A percentile compares a stretch with the other conserved stretches of the same genome.
Conservation (phyloP, 2,329 filamentous ascomycete species). For the Hymenoscyphus repandus region DNA sequence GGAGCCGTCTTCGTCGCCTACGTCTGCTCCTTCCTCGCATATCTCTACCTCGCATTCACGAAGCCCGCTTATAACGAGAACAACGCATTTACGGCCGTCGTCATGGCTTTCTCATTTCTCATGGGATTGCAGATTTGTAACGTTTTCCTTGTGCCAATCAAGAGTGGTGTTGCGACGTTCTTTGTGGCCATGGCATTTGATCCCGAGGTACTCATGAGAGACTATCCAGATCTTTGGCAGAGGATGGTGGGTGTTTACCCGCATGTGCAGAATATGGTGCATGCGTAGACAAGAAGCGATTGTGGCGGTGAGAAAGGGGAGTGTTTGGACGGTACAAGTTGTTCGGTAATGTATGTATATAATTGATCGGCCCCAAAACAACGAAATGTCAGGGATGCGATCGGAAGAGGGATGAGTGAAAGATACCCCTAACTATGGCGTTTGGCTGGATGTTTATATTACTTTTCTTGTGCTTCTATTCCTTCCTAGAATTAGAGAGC, state of each 20-base stretch:
- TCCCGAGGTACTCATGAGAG: slow-evolving; percentile 67
- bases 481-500: neutral
- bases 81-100: slow-evolving; percentile 66
- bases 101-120: slow-evolving; percentile 81
- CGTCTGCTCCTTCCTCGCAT: slow-evolving; percentile 73
- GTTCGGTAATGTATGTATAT: neutral
- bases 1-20: slow-evolving; percentile 81
- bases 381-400: neutral
- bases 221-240: slow-evolving; percentile 77
- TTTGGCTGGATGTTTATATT: neutral
- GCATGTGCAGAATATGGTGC: slow-evolving; percentile 64
- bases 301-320: neutral
- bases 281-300: slow-evolving; percentile 13
- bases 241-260: slow-evolving; percentile 79
- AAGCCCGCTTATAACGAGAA: slow-evolving; percentile 69
- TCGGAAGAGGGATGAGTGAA: neutral
- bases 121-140: slow-evolving; percentile 88
- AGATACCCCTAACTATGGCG: neutral
- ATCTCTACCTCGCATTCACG: slow-evolving; percentile 81
- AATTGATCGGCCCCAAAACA: too few relatives aligned
- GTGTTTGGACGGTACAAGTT: neutral
- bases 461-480: neutral
- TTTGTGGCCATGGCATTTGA: slow-evolving; percentile 75
- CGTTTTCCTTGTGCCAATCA: slow-evolving; percentile 82
- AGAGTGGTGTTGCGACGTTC: slow-evolving; percentile 84